phyloP scores from a whole-genome alignment of 768 basidiomycete genomes.

The Rhodotorula taiwanensis region DNA sequence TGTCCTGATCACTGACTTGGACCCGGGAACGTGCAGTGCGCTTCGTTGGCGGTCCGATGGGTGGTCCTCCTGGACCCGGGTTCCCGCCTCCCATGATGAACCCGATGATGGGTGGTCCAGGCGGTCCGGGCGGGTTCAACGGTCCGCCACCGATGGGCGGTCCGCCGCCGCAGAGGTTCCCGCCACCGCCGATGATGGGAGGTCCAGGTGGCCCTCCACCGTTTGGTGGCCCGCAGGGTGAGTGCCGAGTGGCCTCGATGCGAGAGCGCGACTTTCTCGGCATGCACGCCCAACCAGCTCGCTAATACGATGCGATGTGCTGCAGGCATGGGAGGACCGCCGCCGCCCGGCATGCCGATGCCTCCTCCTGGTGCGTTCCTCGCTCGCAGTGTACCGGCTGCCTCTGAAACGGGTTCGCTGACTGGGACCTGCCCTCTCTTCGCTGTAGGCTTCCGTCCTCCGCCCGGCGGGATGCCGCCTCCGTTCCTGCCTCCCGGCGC shows the following conservation, averaged over 20 bases:
- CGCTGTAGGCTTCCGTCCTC: constrained; percentile 29
- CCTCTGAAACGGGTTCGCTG: too few species aligned
- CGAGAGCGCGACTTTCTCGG: too few species aligned
- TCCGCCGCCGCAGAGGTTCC: background rate
- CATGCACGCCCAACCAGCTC: too few species aligned
- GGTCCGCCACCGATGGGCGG: too few species aligned
- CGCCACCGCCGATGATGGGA: background rate
- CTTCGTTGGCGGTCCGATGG: constrained; percentile 16
- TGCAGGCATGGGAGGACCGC: background rate
- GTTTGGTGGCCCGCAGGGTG: background rate
- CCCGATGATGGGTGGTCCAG: too few species aligned
- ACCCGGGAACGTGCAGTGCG: too few species aligned
- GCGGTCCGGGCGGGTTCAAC: too few species aligned
- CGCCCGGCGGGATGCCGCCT: constrained; percentile 21
- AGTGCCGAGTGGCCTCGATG: background rate
- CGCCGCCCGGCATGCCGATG: background rate
- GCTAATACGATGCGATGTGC: too few species aligned
- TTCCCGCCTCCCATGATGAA: too few species aligned
- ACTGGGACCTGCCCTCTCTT: too few species aligned
- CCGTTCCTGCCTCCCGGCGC: constrained; percentile 14
- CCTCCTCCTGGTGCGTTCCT: constrained; percentile 1
- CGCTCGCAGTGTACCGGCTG: background rate
- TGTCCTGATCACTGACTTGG: too few species aligned
- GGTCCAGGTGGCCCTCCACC: background rate
- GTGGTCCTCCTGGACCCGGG: background rate